Conservation (phyloP, 768 basidiomycete species). For the Amanita fuliginea region DNA sequence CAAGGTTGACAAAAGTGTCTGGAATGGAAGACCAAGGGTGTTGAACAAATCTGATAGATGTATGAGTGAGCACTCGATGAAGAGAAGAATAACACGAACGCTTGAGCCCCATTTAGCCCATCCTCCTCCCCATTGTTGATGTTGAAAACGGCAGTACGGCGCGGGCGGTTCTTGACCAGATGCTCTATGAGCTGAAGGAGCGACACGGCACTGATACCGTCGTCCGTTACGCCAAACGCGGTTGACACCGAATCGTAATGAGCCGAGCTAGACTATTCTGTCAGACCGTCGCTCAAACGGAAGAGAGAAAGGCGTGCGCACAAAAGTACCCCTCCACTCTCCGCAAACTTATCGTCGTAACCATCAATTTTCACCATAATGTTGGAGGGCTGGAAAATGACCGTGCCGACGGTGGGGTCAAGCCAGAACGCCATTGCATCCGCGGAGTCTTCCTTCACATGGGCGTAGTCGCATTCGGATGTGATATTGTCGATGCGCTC, state of each 20-base stretch:
- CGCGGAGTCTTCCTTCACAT: conserved; percentile 36
- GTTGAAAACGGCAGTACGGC: conserved; percentile 65
- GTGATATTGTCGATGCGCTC: conserved; percentile 39
- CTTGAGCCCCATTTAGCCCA: conserved; percentile 60
- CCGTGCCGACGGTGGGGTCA: conserved; percentile 13
- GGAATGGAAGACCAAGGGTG: conserved; percentile 67
- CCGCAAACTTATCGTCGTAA: conserved; percentile 21
- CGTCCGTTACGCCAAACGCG: conserved; percentile 65
- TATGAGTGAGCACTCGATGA: neutral
- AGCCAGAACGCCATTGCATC: conserved; percentile 8
- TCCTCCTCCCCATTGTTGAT: conserved; percentile 85
- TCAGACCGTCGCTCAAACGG: neutral
- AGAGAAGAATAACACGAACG: conserved; percentile 21
- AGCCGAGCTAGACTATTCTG: conserved; percentile 31
- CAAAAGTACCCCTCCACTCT: conserved; percentile 45
- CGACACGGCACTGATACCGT: conserved; percentile 64
- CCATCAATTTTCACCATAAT: conserved; percentile 57
- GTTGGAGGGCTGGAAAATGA: conserved; percentile 61
- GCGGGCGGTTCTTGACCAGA: conserved; percentile 35
- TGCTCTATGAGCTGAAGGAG: conserved; percentile 55
- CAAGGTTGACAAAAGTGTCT: conserved; percentile 67
- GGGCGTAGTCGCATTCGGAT: conserved; percentile 30
- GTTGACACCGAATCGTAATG: conserved; percentile 79
- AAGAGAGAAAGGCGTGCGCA: neutral
- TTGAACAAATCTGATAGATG: conserved; percentile 41